Evolutionary conservation across 2,329 filamentous ascomycete genomes (phyloP).

Genomic region (Kalaharituber pfeilii): DNA sequence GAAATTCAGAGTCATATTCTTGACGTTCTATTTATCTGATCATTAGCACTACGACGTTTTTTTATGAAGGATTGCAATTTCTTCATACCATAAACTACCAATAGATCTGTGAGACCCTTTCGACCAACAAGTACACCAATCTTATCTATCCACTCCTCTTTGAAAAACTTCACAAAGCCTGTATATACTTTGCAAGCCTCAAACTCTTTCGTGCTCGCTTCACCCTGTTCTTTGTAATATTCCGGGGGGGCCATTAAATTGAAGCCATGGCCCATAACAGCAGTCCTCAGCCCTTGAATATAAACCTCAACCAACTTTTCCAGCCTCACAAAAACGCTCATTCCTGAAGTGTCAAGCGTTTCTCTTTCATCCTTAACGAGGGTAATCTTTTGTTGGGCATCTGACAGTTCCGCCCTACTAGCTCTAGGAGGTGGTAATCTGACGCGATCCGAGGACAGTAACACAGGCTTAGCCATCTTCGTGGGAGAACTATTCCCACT

Average conservation of each 20-base stretch:
- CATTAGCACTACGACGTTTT: no score
- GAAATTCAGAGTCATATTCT: slow-evolving; percentile 37
- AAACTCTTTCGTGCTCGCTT: slow-evolving; percentile 23
- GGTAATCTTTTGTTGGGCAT: slow-evolving; percentile 9
- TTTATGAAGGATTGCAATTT: background rate
- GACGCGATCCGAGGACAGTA: background rate
- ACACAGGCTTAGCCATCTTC: background rate
- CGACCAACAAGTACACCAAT: slow-evolving; percentile 70
- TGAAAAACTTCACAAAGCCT: slow-evolving; percentile 84
- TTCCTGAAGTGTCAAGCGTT: slow-evolving; percentile 1
- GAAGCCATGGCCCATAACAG: background rate
- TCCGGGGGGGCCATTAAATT: background rate
- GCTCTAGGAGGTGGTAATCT: background rate
- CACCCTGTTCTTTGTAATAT: background rate
- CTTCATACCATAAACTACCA: background rate
- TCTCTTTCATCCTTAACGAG: slow-evolving; percentile 12
- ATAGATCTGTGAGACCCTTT: slow-evolving; percentile 51
- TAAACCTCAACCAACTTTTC: slow-evolving; percentile 18
- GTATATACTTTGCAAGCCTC: slow-evolving; percentile 60
- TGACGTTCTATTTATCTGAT: no score
- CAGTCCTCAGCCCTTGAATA: background rate
- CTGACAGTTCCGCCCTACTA: background rate
- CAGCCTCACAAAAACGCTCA: background rate
- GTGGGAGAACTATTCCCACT: slow-evolving; percentile 1
- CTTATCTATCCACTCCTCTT: slow-evolving; percentile 70